Evolutionary conservation across 495 filamentous ascomycete species (phyloP), one percentile per base, ranked within the genome.

Genomic region (Mycothermus thermophilus): DNA sequence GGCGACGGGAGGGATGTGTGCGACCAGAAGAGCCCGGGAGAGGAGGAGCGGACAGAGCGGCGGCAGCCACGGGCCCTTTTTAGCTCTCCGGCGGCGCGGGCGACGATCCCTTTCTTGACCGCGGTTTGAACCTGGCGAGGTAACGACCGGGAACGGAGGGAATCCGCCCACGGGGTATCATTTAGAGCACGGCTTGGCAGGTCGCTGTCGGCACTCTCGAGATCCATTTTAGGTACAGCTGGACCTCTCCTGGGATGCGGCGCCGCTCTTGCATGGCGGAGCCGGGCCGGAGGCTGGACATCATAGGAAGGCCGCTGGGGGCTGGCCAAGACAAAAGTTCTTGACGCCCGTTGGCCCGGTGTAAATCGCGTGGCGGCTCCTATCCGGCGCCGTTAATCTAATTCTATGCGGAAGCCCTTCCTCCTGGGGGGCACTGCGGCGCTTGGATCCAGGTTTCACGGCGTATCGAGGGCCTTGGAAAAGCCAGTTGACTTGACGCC

Each of bases 331-430:
- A 18, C 9, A 15, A 16, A 32, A 19, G n/a, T 14, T 35, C 30
- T 29, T 20, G 33, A 35, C 35, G 38, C 38, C 36, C 30, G 41
- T 36, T 50, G 46, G 50, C 41, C 31, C 31, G 41, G 30, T 31
- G 19, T 21, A n/a, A 47, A 50, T 46, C 44, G 41, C 47, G 39
- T 50, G 50, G 50, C 47, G 47, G 37, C 40, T 43, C 40, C 12
- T 38, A 25, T 24, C 34, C 26, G 37, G 43, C 16, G 38, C 16
- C 41, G 39, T 47, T 46, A 43, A 53, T 44, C 35, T 43, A 49
- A 31, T 34, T 25, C 30, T 15, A 36, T 24, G 40, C 42, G 46
- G 46, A 49, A 36, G 34, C 17, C 22, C 19, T 31, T 42, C 34
- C 32, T 48, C 41, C 41, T 47, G 35, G 16, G 27, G 21, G 2